These are phyloP conservation scores for Fagus sylvatica DNA, from an alignment of 306 rosid species.

Conservation along the genomic window DNA sequence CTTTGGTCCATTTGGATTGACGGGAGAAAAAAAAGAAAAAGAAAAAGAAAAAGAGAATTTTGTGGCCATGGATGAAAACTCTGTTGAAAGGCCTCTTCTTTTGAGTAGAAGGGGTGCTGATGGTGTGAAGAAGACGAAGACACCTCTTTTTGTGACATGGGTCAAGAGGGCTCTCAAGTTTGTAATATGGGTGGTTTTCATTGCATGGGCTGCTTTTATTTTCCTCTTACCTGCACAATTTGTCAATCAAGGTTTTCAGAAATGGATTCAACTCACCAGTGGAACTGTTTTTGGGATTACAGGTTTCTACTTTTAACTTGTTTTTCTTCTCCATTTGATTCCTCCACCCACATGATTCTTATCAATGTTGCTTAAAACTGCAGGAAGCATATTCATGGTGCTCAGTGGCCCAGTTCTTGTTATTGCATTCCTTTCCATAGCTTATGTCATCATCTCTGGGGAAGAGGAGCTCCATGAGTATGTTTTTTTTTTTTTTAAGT, in stretches of 20 bases:
- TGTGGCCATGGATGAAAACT: constrained; percentile 47
- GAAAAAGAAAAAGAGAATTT: not conserved
- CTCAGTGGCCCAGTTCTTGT: constrained; percentile 60
- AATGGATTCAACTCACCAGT: constrained; percentile 28
- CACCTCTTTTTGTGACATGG: constrained; percentile 29
- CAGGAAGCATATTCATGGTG: constrained; percentile 68
- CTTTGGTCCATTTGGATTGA: not conserved
- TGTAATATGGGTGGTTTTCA: constrained; percentile 50
- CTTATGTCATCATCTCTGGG: constrained; percentile 52
- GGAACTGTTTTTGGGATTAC: constrained; percentile 54
- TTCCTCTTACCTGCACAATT: constrained; percentile 52
- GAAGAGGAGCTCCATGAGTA: constrained; percentile 56
- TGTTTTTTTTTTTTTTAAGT: constrained; percentile 17
- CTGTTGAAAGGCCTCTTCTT: constrained; percentile 50
- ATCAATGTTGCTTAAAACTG: constrained; percentile 6
- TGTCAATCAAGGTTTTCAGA: constrained; percentile 11
- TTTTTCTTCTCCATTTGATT: not conserved
- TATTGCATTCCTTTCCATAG: constrained; percentile 67
- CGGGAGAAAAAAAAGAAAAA: not conserved
- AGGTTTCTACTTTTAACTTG: constrained; percentile 39
- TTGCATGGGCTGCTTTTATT: constrained; percentile 52
- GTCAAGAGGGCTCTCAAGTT: constrained; percentile 54
- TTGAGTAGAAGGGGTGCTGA: constrained; percentile 23
- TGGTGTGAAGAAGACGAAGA: constrained; percentile 29
- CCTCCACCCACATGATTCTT: not conserved